Conservation (phyloP, 2,329 filamentous ascomycete genomes). For the Albifimbria verrucaria region DNA sequence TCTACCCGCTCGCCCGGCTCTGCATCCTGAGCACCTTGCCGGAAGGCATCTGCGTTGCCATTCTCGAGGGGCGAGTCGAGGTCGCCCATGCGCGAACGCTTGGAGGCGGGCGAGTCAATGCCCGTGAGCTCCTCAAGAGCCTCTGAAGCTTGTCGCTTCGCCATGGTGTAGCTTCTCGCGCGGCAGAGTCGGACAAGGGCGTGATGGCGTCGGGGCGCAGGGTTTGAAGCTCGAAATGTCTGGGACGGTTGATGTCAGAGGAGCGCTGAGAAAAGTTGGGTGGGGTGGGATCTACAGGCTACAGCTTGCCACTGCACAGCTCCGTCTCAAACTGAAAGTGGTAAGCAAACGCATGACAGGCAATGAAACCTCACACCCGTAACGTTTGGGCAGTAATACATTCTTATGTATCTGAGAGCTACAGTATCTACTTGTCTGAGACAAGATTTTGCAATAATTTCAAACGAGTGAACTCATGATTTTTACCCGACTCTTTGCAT, state of each 20-base stretch:
- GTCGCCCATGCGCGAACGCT: constrained; percentile 53
- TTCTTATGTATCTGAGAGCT: no score
- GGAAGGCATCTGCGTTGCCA: constrained; percentile 22
- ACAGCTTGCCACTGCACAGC: not conserved
- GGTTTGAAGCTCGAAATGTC: not conserved
- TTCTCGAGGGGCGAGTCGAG: constrained; percentile 35
- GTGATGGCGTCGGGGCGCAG: not conserved
- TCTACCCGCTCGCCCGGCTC: constrained; percentile 19
- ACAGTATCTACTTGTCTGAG: no score
- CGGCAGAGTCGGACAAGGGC: not conserved
- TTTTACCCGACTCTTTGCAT: no score
- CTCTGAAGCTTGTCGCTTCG: constrained; percentile 59
- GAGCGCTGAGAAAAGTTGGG: constrained; percentile 3
- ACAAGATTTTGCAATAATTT: no score
- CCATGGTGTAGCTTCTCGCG: constrained; percentile 25
- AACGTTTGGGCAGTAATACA: no score
- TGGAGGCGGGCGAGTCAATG: constrained; percentile 55
- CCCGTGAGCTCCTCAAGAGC: constrained; percentile 55
- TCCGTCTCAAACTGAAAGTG: not conserved
- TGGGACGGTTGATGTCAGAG: not conserved
- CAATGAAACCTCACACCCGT: no score
- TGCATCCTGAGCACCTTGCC: constrained; percentile 15
- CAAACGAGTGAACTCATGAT: no score
- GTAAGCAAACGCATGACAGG: not conserved
- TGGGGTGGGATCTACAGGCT: constrained; percentile 4